These are phyloP conservation scores for Protomyces inouyei DNA, from an alignment of 1,139 yeast species.

Conservation along the genomic window DNA sequence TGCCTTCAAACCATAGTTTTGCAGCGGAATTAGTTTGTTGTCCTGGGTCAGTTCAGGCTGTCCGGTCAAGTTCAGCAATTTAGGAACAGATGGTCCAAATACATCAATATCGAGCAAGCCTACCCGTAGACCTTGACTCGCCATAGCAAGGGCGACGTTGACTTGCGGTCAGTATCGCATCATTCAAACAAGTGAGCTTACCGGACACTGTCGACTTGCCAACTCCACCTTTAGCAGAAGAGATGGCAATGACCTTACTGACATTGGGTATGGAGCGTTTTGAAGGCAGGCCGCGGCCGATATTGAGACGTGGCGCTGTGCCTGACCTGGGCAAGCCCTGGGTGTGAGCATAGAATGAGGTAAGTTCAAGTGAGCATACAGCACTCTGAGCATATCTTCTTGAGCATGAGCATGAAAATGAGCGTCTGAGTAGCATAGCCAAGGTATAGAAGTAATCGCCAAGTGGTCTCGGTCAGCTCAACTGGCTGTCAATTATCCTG, in stretches of 20 bases:
- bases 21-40: conserved; percentile 62
- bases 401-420: neutral
- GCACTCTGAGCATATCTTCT: neutral
- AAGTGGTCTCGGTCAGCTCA: neutral
- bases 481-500: neutral
- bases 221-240: conserved; percentile 80
- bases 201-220: conserved; percentile 52
- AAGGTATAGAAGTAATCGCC: too few species aligned
- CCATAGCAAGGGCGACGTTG: conserved; percentile 63
- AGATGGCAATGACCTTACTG: conserved; percentile 57
- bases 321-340: conserved; percentile 31
- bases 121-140: conserved; percentile 51
- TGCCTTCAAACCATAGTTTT: conserved; percentile 73
- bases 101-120: conserved; percentile 78
- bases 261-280: conserved; percentile 48
- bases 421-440: neutral
- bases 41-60: conserved; percentile 56
- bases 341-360: neutral
- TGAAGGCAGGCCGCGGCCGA: conserved; percentile 33
- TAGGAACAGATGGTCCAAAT: conserved; percentile 80
- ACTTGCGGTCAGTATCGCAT: conserved; percentile 38
- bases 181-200: conserved; percentile 26
- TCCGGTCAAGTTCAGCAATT: conserved; percentile 54
- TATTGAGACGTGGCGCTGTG: conserved; percentile 33
- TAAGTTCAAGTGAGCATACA: neutral